A percentile compares a stretch with the other conserved stretches of the same genome.
Conservation (phyloP, 371 early-diverging fungal species). For the Zychaea mexicana region DNA sequence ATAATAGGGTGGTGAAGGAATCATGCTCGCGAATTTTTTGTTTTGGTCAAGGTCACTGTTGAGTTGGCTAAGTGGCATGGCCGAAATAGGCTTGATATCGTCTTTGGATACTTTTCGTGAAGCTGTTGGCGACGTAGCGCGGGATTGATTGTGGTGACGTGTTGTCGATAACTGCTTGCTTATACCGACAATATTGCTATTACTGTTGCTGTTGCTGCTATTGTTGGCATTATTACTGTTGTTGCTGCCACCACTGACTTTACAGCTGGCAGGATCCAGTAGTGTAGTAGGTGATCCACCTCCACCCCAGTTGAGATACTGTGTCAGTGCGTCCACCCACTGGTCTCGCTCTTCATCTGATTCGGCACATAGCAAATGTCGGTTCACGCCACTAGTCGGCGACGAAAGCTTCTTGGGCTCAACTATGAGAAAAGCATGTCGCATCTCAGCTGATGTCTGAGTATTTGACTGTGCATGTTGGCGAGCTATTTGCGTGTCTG, state of each 20-base stretch:
- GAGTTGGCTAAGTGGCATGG: slow-evolving; percentile 9
- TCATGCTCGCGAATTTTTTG: not conserved
- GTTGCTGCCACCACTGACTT: not conserved
- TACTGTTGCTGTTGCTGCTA: not conserved
- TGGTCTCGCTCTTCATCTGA: slow-evolving; percentile 84
- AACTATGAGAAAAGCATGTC: slow-evolving; percentile 74
- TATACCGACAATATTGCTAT: not conserved
- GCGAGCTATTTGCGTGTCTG: slow-evolving; percentile 53
- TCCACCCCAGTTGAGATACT: slow-evolving; percentile 35
- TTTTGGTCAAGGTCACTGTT: not conserved
- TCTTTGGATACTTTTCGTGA: slow-evolving; percentile 9
- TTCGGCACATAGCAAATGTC: slow-evolving; percentile 85
- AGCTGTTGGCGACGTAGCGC: not conserved
- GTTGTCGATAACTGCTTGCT: not conserved
- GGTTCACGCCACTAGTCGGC: slow-evolving; percentile 50
- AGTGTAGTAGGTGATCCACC: not conserved
- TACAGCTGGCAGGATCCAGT: not conserved
- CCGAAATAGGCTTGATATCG: slow-evolving; percentile 16
- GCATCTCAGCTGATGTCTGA: slow-evolving; percentile 19
- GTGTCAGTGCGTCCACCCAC: slow-evolving; percentile 73
- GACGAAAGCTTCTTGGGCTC: slow-evolving; percentile 60
- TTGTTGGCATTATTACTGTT: not conserved
- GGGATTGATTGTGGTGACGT: not conserved
- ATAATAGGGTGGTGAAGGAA: slow-evolving; percentile 6
- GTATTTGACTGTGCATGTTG: slow-evolving; percentile 34